A percentile compares a stretch with the other conserved stretches of the same genome.
Evolutionary conservation across 768 basidiomycete species (phyloP).

Genomic region (Hemileccinum impolitum): DNA sequence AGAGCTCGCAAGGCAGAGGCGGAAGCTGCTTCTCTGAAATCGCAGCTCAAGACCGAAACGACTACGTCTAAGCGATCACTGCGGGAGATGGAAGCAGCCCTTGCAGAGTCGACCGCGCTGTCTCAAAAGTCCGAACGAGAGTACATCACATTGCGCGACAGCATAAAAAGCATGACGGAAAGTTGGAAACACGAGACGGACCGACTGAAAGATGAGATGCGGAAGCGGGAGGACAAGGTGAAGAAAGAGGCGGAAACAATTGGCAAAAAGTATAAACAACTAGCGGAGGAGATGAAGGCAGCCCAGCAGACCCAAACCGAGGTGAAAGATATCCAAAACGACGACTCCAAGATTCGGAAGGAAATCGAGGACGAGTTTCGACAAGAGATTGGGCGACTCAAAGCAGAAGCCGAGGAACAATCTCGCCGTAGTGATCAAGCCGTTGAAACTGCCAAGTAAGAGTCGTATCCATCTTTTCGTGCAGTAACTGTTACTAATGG

Average conservation of each 20-base stretch:
- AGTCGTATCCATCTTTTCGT: background rate
- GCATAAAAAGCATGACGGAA: slow-evolving; percentile 67
- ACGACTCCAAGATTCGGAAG: slow-evolving; percentile 46
- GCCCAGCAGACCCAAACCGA: slow-evolving; percentile 44
- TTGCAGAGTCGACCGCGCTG: slow-evolving; percentile 70
- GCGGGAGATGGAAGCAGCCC: slow-evolving; percentile 74
- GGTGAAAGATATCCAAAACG: slow-evolving; percentile 48
- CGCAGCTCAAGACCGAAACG: slow-evolving; percentile 72
- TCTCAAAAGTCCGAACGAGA: slow-evolving; percentile 82
- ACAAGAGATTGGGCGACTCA: slow-evolving; percentile 53
- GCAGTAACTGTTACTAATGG: background rate
- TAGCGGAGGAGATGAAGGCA: slow-evolving; percentile 60
- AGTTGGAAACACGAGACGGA: slow-evolving; percentile 75
- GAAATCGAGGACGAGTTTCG: slow-evolving; percentile 62
- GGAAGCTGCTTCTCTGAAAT: slow-evolving; percentile 63
- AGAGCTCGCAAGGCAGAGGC: slow-evolving; percentile 85
- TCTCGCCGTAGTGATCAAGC: slow-evolving; percentile 56
- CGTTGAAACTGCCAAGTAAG: slow-evolving; percentile 59
- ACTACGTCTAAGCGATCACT: slow-evolving; percentile 68
- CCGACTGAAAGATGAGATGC: slow-evolving; percentile 69
- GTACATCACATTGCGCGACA: slow-evolving; percentile 75
- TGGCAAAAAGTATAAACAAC: slow-evolving; percentile 63
- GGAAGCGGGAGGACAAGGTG: slow-evolving; percentile 66
- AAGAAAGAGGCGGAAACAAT: slow-evolving; percentile 63
- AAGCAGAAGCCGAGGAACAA: slow-evolving; percentile 51